These are phyloP conservation scores for Hemisphaericaspora nanyangensis DNA, from an alignment of 805 yeast genomes.

Conservation along the genomic window DNA sequence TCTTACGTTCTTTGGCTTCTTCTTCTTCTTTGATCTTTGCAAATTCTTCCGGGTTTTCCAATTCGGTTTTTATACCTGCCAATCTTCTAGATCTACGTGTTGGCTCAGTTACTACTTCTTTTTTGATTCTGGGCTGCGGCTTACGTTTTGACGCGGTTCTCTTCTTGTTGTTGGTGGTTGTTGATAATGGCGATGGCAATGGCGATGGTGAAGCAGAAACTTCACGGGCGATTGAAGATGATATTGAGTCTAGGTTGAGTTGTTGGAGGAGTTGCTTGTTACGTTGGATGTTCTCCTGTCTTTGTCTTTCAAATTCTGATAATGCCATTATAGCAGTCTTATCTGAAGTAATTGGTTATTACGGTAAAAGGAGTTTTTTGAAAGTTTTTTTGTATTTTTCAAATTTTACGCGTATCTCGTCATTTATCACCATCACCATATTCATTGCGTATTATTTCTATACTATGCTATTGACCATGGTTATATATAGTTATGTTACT, in stretches of 20 bases:
- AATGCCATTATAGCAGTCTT: conserved; percentile 20
- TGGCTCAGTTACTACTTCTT: conserved; percentile 40
- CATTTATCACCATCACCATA: no score
- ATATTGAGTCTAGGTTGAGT: conserved; percentile 60
- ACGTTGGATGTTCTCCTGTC: conserved; percentile 77
- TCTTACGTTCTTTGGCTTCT: conserved; percentile 28
- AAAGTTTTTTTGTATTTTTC: no score
- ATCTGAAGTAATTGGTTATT: no score
- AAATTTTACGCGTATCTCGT: no score
- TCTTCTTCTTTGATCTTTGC: conserved; percentile 32
- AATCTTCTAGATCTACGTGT: conserved; percentile 74
- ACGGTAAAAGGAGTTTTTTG: no score
- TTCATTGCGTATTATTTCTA: no score
- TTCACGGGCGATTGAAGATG: conserved; percentile 45
- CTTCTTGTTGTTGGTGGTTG: conserved; percentile 72
- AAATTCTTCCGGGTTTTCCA: conserved; percentile 36
- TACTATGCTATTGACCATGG: no score
- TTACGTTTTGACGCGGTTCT: conserved; percentile 68
- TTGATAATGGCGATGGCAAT: conserved; percentile 11
- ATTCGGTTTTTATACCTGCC: conserved; percentile 65
- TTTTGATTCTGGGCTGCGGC: conserved; percentile 20
- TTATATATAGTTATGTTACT: no score
- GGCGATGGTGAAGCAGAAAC: conserved; percentile 14
- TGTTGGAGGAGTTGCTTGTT: conserved; percentile 72
- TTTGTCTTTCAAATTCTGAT: conserved; percentile 65